Evolutionary conservation across 305 asterid species (phyloP).

Genomic region (Withania somnifera): DNA sequence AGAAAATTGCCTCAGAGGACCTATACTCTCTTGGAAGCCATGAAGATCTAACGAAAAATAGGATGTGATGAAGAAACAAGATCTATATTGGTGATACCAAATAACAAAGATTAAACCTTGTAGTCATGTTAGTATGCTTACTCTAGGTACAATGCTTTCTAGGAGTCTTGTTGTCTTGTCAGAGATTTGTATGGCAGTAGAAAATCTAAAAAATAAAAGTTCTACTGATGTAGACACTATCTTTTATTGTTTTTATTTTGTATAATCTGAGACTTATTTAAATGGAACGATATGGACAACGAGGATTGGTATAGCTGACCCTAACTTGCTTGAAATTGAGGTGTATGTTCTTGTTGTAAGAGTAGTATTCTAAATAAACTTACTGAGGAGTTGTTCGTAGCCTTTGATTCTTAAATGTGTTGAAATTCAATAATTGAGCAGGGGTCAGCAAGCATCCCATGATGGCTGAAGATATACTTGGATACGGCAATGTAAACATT

Average conservation of each 20-base stretch:
- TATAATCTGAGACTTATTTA: not conserved
- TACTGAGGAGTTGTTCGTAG: not conserved
- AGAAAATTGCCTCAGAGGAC: not conserved
- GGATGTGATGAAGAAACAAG: not conserved
- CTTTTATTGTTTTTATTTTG: not conserved
- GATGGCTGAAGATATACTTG: constrained; percentile 38
- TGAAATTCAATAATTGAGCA: not conserved
- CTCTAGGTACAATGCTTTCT: not conserved
- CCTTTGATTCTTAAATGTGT: not conserved
- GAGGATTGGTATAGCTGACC: not conserved
- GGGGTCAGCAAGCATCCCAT: constrained; percentile 43
- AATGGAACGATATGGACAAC: not conserved
- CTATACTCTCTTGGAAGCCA: not conserved
- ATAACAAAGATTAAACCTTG: not conserved
- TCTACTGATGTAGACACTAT: not conserved
- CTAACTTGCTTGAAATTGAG: not conserved
- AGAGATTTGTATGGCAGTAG: not conserved
- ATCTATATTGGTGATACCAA: not conserved
- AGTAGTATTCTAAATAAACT: not conserved
- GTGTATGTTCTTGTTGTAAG: not conserved
- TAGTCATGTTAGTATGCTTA: not conserved
- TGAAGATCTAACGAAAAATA: not conserved
- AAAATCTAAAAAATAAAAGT: not conserved
- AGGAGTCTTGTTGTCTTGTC: not conserved
- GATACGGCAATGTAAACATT: constrained; percentile 31